These are phyloP conservation scores for Omphalotus olearius DNA, from an alignment of 1,284 basidiomycete species.

Conservation along the genomic window DNA sequence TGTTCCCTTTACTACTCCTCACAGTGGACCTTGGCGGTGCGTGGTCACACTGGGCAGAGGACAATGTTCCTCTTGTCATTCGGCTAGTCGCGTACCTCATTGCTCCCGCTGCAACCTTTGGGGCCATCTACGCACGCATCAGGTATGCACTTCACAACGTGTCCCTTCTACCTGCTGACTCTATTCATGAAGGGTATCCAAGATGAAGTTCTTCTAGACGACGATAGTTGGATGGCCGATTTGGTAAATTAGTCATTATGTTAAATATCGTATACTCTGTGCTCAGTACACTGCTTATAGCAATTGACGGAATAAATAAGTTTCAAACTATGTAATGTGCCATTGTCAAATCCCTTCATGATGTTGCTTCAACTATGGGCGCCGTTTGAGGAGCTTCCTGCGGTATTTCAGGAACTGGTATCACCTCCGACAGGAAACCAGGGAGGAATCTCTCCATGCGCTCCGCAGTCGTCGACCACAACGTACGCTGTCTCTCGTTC, in stretches of 20 bases:
- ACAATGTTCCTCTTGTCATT: constrained; percentile 32
- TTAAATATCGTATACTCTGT: not conserved
- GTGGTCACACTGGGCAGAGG: constrained; percentile 53
- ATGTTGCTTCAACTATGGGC: constrained; percentile 1
- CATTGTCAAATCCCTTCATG: not conserved
- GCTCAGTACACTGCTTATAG: too few species aligned
- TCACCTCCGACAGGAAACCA: constrained; percentile 76
- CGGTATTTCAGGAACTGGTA: constrained; percentile 32
- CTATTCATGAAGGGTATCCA: constrained; percentile 34
- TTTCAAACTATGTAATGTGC: too few species aligned
- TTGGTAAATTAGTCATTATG: not conserved
- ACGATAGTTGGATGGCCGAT: not conserved
- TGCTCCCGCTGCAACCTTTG: constrained; percentile 41
- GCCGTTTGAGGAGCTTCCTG: not conserved
- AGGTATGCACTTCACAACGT: constrained; percentile 28
- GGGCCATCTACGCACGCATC: constrained; percentile 36
- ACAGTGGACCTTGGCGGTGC: constrained; percentile 61
- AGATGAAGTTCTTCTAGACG: constrained; percentile 44
- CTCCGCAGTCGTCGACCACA: constrained; percentile 84
- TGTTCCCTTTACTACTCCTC: constrained; percentile 51
- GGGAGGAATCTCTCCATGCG: constrained; percentile 87
- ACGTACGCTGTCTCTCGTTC: constrained; percentile 62
- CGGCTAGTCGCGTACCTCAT: constrained; percentile 50
- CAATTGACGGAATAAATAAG: too few species aligned
- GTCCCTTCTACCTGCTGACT: not conserved